Percentiles rank a stretch among this genome's conserved stretches.
These are phyloP conservation scores for Gonapodya prolifera DNA, from an alignment of 192 early-diverging fungal species.

Conservation along the genomic window DNA sequence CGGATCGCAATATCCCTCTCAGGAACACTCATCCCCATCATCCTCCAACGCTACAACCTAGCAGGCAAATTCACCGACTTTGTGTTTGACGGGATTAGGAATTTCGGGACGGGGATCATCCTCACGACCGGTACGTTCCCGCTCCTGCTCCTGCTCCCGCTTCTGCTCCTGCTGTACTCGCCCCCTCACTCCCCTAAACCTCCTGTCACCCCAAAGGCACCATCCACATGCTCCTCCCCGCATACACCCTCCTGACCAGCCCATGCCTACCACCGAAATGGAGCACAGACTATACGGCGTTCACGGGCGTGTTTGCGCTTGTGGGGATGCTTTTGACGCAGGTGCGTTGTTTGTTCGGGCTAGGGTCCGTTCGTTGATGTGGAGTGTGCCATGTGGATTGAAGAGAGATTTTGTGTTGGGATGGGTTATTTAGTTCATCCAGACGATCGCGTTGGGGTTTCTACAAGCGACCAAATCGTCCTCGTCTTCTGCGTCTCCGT, in stretches of 20 bases:
- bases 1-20: neutral
- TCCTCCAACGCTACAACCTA: neutral
- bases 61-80: conserved; percentile 18
- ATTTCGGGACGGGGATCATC: conserved; percentile 58
- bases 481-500: too few relatives aligned
- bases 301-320: conserved; percentile 15
- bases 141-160: too few relatives aligned
- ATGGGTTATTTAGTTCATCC: too few relatives aligned
- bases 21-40: neutral
- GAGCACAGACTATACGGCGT: conserved; percentile 30
- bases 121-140: conserved; percentile 39
- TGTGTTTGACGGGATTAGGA: conserved; percentile 28
- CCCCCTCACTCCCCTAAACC: neutral
- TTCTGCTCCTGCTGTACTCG: too few relatives aligned
- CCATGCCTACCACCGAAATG: conserved; percentile 36
- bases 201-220: conserved; percentile 26
- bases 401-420: too few relatives aligned
- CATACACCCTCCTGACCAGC: conserved; percentile 37
- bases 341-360: conserved; percentile 12
- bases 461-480: too few relatives aligned
- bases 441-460: too few relatives aligned
- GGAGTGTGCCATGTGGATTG: too few relatives aligned
- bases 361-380: too few relatives aligned
- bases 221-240: conserved; percentile 62
- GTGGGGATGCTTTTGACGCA: neutral